Conservation (phyloP, 306 rosid species). For the Citrullus amarus region DNA sequence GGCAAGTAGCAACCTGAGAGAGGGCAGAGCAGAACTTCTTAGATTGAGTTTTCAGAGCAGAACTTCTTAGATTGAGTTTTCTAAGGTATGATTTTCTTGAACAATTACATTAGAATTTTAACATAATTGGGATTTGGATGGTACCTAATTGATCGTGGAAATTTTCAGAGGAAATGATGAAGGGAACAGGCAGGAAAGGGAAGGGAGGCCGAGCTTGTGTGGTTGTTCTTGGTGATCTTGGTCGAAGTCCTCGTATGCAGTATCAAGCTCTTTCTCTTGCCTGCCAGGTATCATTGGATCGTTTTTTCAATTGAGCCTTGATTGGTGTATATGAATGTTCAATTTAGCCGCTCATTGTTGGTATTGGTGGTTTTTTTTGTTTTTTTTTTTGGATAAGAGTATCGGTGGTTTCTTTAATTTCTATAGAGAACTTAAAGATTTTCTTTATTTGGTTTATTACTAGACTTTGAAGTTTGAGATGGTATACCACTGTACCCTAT, state of each 20-base stretch:
- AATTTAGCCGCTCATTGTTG: neutral
- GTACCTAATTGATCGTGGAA: neutral
- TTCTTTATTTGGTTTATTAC: neutral
- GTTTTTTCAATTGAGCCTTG: neutral
- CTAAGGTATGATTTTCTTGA: neutral
- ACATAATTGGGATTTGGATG: no score
- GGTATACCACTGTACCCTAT: neutral
- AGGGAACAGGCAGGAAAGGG: conserved; percentile 13
- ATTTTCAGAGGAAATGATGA: neutral
- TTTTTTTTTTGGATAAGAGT: no score
- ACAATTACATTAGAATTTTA: neutral
- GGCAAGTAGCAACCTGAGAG: neutral
- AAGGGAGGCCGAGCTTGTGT: conserved; percentile 83
- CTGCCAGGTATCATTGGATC: conserved; percentile 39
- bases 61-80: neutral
- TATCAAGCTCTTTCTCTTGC: conserved; percentile 90
- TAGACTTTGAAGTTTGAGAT: neutral
- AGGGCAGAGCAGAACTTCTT: neutral
- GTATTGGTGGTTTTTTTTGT: no score
- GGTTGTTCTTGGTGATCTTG: conserved; percentile 84
- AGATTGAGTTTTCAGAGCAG: neutral
- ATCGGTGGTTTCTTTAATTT: neutral
- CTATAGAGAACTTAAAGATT: neutral
- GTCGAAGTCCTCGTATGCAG: conserved; percentile 99
- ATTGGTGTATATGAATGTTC: neutral